Evolutionary conservation across 495 filamentous ascomycete species (phyloP).

Genomic region (Pyronema domesticum): DNA sequence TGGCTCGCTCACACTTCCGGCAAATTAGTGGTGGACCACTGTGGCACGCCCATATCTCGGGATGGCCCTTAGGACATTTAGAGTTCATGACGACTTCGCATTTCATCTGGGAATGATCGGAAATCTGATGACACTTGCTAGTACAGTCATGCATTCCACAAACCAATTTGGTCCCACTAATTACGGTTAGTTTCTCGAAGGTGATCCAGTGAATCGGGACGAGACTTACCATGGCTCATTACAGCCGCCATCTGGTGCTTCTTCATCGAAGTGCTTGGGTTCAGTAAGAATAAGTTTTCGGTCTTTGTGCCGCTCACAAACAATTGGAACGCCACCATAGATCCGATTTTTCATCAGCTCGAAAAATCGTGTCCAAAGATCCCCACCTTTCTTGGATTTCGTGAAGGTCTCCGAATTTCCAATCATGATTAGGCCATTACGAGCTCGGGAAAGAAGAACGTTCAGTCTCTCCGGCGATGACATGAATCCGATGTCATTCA

Average conservation of each 20-base stretch:
- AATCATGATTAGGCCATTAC: slow-evolving; percentile 50
- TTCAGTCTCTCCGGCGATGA: slow-evolving; percentile 47
- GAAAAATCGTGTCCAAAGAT: slow-evolving; percentile 42
- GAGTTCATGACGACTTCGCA: slow-evolving; percentile 34
- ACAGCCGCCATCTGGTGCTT: slow-evolving; percentile 62
- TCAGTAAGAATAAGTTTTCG: slow-evolving; percentile 29
- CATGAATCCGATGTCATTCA: slow-evolving; percentile 61
- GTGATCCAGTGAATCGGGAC: not conserved
- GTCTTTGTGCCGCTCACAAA: slow-evolving; percentile 48
- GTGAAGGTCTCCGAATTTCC: slow-evolving; percentile 54
- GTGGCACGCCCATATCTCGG: slow-evolving; percentile 27
- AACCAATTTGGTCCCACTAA: slow-evolving; percentile 36
- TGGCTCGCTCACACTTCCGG: slow-evolving; percentile 35
- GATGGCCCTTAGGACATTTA: slow-evolving; percentile 38
- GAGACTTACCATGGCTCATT: slow-evolving; percentile 40
- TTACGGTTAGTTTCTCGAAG: not conserved
- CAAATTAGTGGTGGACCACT: slow-evolving; percentile 20
- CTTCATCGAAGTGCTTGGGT: slow-evolving; percentile 38
- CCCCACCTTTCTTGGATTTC: slow-evolving; percentile 39
- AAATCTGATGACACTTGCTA: slow-evolving; percentile 43
- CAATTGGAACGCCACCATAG: slow-evolving; percentile 52
- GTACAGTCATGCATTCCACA: slow-evolving; percentile 47
- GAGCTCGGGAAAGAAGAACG: slow-evolving; percentile 53
- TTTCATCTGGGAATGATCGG: slow-evolving; percentile 46
- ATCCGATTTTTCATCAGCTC: slow-evolving; percentile 38